Conservation (phyloP, 441 rosid species). For the Populus hybrid region DNA sequence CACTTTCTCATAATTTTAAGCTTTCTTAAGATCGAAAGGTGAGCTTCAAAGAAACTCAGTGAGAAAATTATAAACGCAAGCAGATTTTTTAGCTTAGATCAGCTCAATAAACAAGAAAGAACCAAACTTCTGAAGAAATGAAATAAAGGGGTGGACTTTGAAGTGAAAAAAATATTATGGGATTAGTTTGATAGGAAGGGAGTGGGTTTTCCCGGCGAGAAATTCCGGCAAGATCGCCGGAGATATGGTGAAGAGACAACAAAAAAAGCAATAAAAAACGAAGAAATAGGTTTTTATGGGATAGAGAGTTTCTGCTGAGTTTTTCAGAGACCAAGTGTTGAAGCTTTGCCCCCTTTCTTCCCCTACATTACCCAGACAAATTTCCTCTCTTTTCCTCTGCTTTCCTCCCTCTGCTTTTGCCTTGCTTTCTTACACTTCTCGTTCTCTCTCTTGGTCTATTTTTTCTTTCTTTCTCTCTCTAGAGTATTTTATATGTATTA, state of each 20-base stretch:
- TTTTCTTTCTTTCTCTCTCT: background rate
- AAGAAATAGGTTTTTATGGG: slow-evolving; percentile 15
- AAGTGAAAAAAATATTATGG: background rate
- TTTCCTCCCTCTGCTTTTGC: background rate
- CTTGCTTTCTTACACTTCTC: slow-evolving; percentile 5
- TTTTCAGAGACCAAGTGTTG: slow-evolving; percentile 30
- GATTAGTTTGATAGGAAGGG: background rate
- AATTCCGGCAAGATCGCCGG: slow-evolving; percentile 10
- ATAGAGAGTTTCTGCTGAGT: background rate
- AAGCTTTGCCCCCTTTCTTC: slow-evolving; percentile 41
- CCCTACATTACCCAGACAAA: slow-evolving; percentile 46
- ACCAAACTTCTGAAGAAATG: too few species aligned
- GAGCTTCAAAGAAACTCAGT: too few species aligned
- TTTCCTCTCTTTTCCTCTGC: background rate
- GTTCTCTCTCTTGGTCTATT: slow-evolving; percentile 8
- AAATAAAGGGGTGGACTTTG: background rate
- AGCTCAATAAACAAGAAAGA: slow-evolving; percentile 11
- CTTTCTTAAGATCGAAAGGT: background rate
- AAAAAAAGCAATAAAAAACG: background rate
- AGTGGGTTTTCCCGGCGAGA: background rate
- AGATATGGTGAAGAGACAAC: background rate
- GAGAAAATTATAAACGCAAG: too few species aligned
- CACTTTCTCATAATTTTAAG: slow-evolving; percentile 6
- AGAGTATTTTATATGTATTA: background rate
- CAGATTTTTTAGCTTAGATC: slow-evolving; percentile 19